Percentiles rank a stretch among this genome's conserved stretches.
These are phyloP conservation scores for Cinchona pubescens DNA, from an alignment of 257 asterid species.

Conservation along the genomic window DNA sequence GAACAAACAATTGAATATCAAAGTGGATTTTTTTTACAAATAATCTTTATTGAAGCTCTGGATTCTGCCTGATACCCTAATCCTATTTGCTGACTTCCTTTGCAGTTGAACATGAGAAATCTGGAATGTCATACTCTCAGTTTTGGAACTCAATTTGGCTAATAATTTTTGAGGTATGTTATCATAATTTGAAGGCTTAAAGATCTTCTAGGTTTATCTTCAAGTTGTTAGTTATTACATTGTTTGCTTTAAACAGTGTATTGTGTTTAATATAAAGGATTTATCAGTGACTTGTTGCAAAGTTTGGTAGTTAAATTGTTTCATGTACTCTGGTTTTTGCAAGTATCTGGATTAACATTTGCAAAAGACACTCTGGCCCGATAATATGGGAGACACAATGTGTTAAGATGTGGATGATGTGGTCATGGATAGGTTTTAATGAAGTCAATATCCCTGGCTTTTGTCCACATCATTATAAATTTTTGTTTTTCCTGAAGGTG, in stretches of 20 bases:
- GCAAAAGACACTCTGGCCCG: neutral
- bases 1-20: neutral
- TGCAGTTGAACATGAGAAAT: slow-evolving; percentile 92
- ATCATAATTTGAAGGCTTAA: neutral
- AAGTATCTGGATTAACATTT: neutral
- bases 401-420: neutral
- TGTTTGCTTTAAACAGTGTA: neutral
- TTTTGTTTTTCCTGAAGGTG: neutral
- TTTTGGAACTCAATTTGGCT: slow-evolving; percentile 58
- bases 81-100: slow-evolving; percentile 2
- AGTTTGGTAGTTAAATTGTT: neutral
- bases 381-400: neutral
- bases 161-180: slow-evolving; percentile 30
- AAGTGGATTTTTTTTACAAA: neutral
- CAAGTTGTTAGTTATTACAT: no score
- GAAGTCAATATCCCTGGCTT: neutral
- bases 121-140: slow-evolving; percentile 84
- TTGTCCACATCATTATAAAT: neutral
- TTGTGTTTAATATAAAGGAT: neutral
- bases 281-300: neutral
- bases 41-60: neutral
- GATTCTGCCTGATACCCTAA: neutral
- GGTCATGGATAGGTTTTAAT: neutral
- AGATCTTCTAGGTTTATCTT: neutral
- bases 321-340: neutral